Evolutionary conservation across 2,329 filamentous ascomycete genomes (phyloP).

Genomic region (Aspergillus texensis): DNA sequence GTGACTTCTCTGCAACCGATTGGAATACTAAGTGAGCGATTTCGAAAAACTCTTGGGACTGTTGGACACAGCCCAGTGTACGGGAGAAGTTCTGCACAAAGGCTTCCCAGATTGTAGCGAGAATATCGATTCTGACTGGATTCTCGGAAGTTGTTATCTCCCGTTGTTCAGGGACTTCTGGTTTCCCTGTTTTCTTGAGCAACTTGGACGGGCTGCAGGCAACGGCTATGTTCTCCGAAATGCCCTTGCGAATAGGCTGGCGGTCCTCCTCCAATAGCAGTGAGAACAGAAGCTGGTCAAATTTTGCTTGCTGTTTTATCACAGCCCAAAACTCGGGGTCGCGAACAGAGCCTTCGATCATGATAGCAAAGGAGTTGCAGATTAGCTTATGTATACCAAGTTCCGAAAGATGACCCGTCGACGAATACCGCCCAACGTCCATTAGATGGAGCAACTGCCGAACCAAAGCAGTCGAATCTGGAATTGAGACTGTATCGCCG

Average conservation of each 20-base stretch:
- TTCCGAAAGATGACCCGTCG: constrained; percentile 18
- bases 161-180: constrained; percentile 19
- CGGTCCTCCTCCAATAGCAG: constrained; percentile 50
- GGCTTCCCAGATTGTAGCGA: constrained; percentile 50
- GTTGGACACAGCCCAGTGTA: constrained; percentile 38
- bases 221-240: constrained; percentile 43
- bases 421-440: constrained; percentile 26
- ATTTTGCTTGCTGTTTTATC: constrained; percentile 42
- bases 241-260: constrained; percentile 40
- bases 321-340: constrained; percentile 50
- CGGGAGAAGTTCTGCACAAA: constrained; percentile 44
- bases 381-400: constrained; percentile 38
- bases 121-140: constrained; percentile 39
- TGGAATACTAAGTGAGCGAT: constrained; percentile 47
- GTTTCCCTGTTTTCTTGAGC: constrained; percentile 30
- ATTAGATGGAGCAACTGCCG: constrained; percentile 41
- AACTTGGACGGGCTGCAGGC: constrained; percentile 37
- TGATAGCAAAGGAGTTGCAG: constrained; percentile 49
- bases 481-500: constrained; percentile 31
- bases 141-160: constrained; percentile 25
- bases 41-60: constrained; percentile 52
- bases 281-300: constrained; percentile 42
- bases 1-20: constrained; percentile 43
- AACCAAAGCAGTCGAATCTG: constrained; percentile 41
- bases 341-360: constrained; percentile 54